Conservation (phyloP, 1,139 yeast genomes). For the Protomyces macrosporus region DNA sequence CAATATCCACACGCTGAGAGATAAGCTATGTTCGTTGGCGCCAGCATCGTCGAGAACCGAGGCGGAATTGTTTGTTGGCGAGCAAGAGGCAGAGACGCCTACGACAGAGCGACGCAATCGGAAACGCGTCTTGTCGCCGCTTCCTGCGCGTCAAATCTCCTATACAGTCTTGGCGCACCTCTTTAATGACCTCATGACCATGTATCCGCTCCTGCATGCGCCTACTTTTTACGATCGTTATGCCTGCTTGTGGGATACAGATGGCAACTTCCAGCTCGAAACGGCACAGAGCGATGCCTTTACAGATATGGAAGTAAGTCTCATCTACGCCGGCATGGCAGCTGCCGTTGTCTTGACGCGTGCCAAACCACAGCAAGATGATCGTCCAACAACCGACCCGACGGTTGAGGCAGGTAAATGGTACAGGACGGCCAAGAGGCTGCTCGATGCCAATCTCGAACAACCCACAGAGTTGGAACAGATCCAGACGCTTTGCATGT, state of each 20-base stretch:
- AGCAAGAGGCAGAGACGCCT: neutral
- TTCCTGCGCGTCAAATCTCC: neutral
- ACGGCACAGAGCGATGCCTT: slow-evolving; percentile 2
- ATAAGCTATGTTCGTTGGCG: slow-evolving; percentile 2
- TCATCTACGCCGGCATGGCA: slow-evolving; percentile 13
- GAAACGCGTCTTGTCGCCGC: neutral
- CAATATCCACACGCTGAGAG: neutral
- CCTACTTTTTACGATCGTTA: slow-evolving; percentile 16
- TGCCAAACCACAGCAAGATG: neutral
- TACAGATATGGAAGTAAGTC: slow-evolving; percentile 6
- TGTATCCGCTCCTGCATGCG: slow-evolving; percentile 20
- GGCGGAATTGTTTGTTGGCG: neutral
- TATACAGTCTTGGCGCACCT: slow-evolving; percentile 1
- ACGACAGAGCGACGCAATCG: neutral
- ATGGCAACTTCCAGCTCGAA: neutral
- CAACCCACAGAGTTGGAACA: slow-evolving; percentile 2
- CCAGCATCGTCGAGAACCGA: slow-evolving; percentile 1
- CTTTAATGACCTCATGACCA: slow-evolving; percentile 15
- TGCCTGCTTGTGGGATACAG: slow-evolving; percentile 3
- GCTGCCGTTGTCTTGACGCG: slow-evolving; percentile 5
- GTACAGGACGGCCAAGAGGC: slow-evolving; percentile 6
- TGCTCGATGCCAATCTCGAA: slow-evolving; percentile 6
- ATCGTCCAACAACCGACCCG: neutral
- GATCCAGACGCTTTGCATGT: slow-evolving; percentile 5
- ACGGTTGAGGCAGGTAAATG: neutral